Base-by-base conservation (phyloP, 768 basidiomycete species). In the Hysterangium stoloniferum region DNA sequence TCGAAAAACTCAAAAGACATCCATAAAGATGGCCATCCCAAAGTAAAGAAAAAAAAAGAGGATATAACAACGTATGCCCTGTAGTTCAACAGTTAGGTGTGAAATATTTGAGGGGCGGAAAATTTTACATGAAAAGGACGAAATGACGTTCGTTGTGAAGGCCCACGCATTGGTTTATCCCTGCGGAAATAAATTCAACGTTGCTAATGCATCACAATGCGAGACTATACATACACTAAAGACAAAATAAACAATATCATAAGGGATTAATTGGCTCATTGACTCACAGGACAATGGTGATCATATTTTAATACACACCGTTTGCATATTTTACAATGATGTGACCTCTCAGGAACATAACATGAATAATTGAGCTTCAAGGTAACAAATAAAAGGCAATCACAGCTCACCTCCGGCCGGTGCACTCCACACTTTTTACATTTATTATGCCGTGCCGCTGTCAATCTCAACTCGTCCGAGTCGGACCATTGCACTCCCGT, bases 121-220 rank as follows among this genome's bases (percentile, higher is more conserved):
- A 47, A 24, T 6, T 27, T 38, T 55, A 89, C 90, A 98, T 85
- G 75, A 98, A 99, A 41, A 98, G 70, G 33, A 95, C 76, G 59
- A 99, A 99, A 67, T 97, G 92, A 0, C 95, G 82, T 62, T 97
- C 94, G 58, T 98, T 99, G 62, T 95, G 75, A 6, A 98, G 65
- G 9, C 95, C 95, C 37, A 99, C 95, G 62, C 95, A 98, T 78
- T 92, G 90, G 65, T 97, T 97, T 44, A 97, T 80, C 93, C 93
- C 90, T 93, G 61, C 6, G 48, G 17, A 20, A 38, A 2, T 37
- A 19, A 41, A 25, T 31, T 13, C 34, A 19, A 3, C 6, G 37
- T 1, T 13, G 8, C 8, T 24, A 40, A 6, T 2, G 48, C 37
- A 35, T 22, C 34, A 37, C 2, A 15, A 2, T 15, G 27, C 8